Conservation (phyloP, 352 stramenopile genomes). For the Pythium aphanidermatum region DNA sequence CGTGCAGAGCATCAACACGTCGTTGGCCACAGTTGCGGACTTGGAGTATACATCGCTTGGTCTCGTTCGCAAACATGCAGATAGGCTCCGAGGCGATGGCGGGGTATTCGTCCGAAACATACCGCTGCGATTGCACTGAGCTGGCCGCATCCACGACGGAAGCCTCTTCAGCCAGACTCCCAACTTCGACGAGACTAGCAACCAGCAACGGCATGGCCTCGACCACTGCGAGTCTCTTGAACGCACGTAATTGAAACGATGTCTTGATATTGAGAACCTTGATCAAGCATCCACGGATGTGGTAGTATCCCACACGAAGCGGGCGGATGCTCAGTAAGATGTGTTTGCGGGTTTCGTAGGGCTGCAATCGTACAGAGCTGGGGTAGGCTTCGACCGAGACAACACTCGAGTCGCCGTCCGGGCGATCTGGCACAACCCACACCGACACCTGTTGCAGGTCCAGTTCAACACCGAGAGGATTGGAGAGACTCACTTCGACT, state of each 20-base stretch:
- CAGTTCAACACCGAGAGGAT: conserved; percentile 56
- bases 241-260: conserved; percentile 29
- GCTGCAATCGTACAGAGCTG: conserved; percentile 32
- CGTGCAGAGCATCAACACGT: conserved; percentile 31
- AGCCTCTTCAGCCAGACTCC: conserved; percentile 10
- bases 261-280: conserved; percentile 57
- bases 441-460: conserved; percentile 54
- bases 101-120: too few relatives aligned
- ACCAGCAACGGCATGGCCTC: conserved; percentile 36
- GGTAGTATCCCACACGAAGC: conserved; percentile 31
- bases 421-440: conserved; percentile 28
- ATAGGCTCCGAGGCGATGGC: conserved; percentile 25
- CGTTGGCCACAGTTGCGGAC: conserved; percentile 43
- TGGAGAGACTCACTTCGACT: conserved; percentile 53
- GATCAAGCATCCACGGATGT: conserved; percentile 52
- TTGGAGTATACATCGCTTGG: conserved; percentile 44
- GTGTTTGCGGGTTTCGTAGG: conserved; percentile 46
- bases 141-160: not conserved
- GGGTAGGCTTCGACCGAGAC: conserved; percentile 51
- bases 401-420: conserved; percentile 6
- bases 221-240: conserved; percentile 35
- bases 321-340: conserved; percentile 46
- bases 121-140: too few relatives aligned
- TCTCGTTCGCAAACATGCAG: conserved; percentile 65
- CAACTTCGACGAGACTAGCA: conserved; percentile 42